Evolutionary conservation across 768 basidiomycete species (phyloP), one percentile per base, ranked within the genome.

Genomic region (Russula earlei): DNA sequence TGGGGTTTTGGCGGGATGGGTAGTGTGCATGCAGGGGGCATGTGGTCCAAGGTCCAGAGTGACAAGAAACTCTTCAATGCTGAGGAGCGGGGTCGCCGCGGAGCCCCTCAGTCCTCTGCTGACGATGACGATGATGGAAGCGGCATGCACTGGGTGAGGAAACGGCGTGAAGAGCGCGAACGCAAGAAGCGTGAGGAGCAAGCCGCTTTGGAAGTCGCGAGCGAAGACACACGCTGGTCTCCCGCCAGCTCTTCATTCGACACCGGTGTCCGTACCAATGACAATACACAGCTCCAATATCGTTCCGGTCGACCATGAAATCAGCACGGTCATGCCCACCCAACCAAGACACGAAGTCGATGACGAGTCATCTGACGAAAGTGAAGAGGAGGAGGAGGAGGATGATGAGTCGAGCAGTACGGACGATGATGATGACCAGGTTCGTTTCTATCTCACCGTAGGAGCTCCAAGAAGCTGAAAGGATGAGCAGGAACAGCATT

Each of bases 1-100:
- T 93, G 90, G 90, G 90, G 90, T 0, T 85, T 85, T 53, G 86
- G 86, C 29, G 86, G 86, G 4, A 83, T 90, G 83, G 89, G 89
- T 17, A 78, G 77, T 34, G 75, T 75, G 12, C 19, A 15, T 10
- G 10, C 48, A 22, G 52, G 58, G 19, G 53, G 60, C n/a, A 62
- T 49, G 29, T 62, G 62, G 62, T 7, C 41, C 58, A 66, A 29
- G 61, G 54, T 34, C 60, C 61, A 62, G 33, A 56, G 61, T 37
- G 29, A 52, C 17, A 55, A 19, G 61, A 71, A 49, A 34, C 22
- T 48, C 22, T 53, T 56, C 50, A 33, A 51, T 25, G 20, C 15
- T 5, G 49, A 42, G 27, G 53, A 40, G 49, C 45, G 45, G 2
- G 62, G 49, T 5, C 6, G 63, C 40, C 3, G 65, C 59, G 42